phyloP scores from a whole-genome alignment of 1,284 basidiomycete species.

The Sporisorium scitamineum region DNA sequence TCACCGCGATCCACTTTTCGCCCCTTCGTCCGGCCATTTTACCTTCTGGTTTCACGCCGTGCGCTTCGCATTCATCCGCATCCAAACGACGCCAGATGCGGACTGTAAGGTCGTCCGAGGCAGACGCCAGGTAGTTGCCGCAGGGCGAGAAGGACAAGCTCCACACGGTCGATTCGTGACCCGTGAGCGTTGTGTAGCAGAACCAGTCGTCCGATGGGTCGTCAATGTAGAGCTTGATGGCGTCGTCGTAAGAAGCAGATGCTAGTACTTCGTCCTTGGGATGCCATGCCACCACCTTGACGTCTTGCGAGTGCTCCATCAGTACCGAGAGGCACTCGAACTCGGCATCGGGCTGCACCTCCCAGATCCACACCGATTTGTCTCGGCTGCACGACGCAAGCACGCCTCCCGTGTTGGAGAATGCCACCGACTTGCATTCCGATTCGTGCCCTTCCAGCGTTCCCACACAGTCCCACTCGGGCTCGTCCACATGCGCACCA shows the following conservation, averaged over 20 bases:
- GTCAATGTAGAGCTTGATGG: constrained; percentile 92
- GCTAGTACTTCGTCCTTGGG: constrained; percentile 94
- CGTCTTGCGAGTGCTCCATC: constrained; percentile 98
- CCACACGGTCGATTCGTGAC: constrained; percentile 89
- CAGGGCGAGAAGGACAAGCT: constrained; percentile 81
- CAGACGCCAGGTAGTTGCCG: constrained; percentile 85
- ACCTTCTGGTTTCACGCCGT: constrained; percentile 57
- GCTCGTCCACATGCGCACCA: constrained; percentile 51
- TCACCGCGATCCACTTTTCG: constrained; percentile 69
- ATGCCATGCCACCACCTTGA: constrained; percentile 95
- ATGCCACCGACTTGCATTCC: constrained; percentile 95
- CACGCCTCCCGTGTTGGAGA: constrained; percentile 81
- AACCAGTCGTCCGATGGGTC: constrained; percentile 97
- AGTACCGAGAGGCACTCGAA: constrained; percentile 95
- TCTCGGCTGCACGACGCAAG: constrained; percentile 94
- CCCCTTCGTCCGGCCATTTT: constrained; percentile 62
- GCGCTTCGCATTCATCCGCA: constrained; percentile 61
- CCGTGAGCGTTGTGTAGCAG: constrained; percentile 82
- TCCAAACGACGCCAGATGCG: constrained; percentile 71
- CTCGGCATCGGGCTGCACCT: constrained; percentile 79
- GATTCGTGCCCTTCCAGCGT: constrained; percentile 95
- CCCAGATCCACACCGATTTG: constrained; percentile 99
- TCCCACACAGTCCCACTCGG: constrained; percentile 82
- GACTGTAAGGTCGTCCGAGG: constrained; percentile 80
- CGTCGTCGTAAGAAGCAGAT: constrained; percentile 96